Base-by-base conservation (phyloP, 192 early-diverging fungal genomes). In the Chytriomyces hyalinus region DNA sequence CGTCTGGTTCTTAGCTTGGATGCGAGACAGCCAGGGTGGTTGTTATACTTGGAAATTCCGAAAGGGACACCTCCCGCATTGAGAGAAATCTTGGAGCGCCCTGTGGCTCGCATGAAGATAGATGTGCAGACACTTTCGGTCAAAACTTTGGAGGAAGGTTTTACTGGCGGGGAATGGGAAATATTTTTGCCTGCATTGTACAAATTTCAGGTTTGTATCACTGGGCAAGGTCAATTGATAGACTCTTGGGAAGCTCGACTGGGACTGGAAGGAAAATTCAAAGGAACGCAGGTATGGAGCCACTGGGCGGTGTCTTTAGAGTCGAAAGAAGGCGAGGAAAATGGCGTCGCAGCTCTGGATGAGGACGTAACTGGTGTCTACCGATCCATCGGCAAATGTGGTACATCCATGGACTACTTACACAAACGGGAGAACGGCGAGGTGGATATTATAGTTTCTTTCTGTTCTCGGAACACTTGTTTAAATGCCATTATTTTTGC, bases 201-300 rank as follows among this genome's bases (percentile, higher is more conserved):
- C 46, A 53, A 62, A 10, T 86, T 86, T 69, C 46, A 74, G 3
- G 70, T 86, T 3, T 49, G 59, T 11, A 50, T 86, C 5, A 73
- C 51, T 15, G 85, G 85, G 3, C 47, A 67, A n/a, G 80, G 80
- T 0, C 76, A 80, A 15, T 69, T 81, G 2, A 73, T 86, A 13
- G 74, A 74, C 11, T 83, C 85, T 10, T 86, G 85, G 85, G 79
- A 86, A 67, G 76, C 80, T 5, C 49, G 69, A 6, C 9, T 86
- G 9, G 85, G 85, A 10, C 44, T 78, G n/a, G 73, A 80, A 63
- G 81, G 68, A 13, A 62, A 66, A 46, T 79, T 79, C 48, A 65
- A 80, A 48, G 65, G 65, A n/a, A 71, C 50, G 49, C 77, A 80
- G 69, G 78, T 79, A 67, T 84, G 82, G 80, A 79, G 80, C 22